Conservation (phyloP, 2,329 filamentous ascomycete genomes). For the Ophiostoma tasmaniense region DNA sequence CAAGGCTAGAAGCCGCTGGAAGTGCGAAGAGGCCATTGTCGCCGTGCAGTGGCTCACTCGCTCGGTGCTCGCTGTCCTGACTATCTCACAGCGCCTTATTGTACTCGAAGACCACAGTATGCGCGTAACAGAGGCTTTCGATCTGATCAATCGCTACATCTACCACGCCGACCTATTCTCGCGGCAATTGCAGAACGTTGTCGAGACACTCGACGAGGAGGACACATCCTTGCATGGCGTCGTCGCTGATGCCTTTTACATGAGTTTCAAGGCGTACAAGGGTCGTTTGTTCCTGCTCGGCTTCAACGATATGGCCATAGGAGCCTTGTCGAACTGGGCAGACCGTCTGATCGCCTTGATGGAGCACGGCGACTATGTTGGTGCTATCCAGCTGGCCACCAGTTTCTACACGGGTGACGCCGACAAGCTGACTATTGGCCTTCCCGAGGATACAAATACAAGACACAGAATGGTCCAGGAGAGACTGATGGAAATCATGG, state of each 20-base stretch:
- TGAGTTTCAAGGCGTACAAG: slow-evolving; percentile 96
- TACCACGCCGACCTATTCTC: slow-evolving; percentile 90
- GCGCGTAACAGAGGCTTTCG: slow-evolving; percentile 89
- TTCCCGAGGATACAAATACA: slow-evolving; percentile 71
- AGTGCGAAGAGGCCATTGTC: slow-evolving; percentile 88
- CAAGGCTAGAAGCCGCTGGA: slow-evolving; percentile 77
- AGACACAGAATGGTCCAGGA: slow-evolving; percentile 78
- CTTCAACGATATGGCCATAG: slow-evolving; percentile 88
- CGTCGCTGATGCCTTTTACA: slow-evolving; percentile 93
- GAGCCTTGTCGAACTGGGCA: slow-evolving; percentile 92
- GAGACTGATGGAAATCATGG: slow-evolving; percentile 87
- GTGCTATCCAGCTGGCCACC: slow-evolving; percentile 80
- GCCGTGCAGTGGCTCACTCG: slow-evolving; percentile 94
- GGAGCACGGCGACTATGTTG: slow-evolving; percentile 94
- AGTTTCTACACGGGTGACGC: slow-evolving; percentile 84
- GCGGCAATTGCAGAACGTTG: slow-evolving; percentile 69
- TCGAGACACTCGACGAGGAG: slow-evolving; percentile 81
- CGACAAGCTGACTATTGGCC: slow-evolving; percentile 88
- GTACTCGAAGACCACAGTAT: slow-evolving; percentile 79
- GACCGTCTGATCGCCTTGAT: slow-evolving; percentile 88
- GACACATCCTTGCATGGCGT: slow-evolving; percentile 89
- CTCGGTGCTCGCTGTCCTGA: slow-evolving; percentile 83
- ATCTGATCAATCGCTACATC: slow-evolving; percentile 83
- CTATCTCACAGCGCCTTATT: slow-evolving; percentile 86
- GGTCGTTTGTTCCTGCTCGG: slow-evolving; percentile 84